These are phyloP conservation scores for Plasmodium vivax DNA, from an alignment of 169 alveolate species.

Conservation along the genomic window DNA sequence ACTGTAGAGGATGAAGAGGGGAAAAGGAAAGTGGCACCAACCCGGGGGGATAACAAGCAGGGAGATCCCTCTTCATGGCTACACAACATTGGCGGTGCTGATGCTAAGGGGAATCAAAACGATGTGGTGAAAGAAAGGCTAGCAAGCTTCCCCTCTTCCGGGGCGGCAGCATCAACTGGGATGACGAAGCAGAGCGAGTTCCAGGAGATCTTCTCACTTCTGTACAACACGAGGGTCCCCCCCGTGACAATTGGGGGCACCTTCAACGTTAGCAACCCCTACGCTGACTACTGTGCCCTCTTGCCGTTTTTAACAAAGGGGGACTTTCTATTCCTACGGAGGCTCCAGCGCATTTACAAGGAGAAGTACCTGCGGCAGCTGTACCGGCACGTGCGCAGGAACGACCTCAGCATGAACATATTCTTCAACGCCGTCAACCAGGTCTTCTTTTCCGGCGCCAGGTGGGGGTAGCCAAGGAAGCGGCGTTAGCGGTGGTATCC, in stretches of 20 bases:
- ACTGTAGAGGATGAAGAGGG: slow-evolving; percentile 15
- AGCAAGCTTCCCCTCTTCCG: neutral
- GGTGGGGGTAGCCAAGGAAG: no score
- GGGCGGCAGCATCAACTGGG: neutral
- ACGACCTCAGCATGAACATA: slow-evolving; percentile 34
- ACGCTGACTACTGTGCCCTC: slow-evolving; percentile 79
- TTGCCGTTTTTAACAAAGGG: slow-evolving; percentile 80
- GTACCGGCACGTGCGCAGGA: slow-evolving; percentile 25
- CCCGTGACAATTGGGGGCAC: slow-evolving; percentile 23
- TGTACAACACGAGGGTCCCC: slow-evolving; percentile 40
- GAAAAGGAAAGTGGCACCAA: neutral
- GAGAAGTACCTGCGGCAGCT: slow-evolving; percentile 59
- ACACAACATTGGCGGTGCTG: neutral
- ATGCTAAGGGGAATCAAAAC: neutral
- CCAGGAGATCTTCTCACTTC: slow-evolving; percentile 6
- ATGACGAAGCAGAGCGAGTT: neutral
- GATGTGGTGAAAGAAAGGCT: neutral
- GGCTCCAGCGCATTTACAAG: slow-evolving; percentile 61
- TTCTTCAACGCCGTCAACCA: slow-evolving; percentile 61
- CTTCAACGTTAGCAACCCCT: slow-evolving; percentile 79
- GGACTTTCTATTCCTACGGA: slow-evolving; percentile 35
- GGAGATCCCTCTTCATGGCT: neutral
- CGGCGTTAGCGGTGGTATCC: neutral
- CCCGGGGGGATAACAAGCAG: neutral
- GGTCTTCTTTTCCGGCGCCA: slow-evolving; percentile 14